Evolutionary conservation across 257 asterid genomes (phyloP), one percentile per base, ranked within the genome.

Genomic region (Jaltomata sinuosa): DNA sequence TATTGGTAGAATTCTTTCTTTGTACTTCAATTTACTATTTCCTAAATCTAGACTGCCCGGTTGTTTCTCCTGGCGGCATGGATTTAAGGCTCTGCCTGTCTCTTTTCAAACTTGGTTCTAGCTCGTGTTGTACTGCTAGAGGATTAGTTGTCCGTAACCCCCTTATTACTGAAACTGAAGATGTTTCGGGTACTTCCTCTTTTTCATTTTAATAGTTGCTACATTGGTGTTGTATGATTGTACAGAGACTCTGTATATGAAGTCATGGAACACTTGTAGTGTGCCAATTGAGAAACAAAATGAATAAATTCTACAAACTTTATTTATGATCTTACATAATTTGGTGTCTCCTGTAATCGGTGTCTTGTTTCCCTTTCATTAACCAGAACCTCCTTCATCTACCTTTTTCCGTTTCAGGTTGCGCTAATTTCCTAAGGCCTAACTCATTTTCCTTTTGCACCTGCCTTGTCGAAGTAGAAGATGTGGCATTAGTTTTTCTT

Each of bases 41-140:
- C 32, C 32, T 72, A 31, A 21, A 40, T 16, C 54, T 21, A 40
- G 55, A 64, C 53, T 61, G 38, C 11, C 27, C 42, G 22, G 50
- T 54, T 62, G 27, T 59, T 84, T 34, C 50, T 84, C 88, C 53
- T 81, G 84, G 88, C 91, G 94, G 97, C 89, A 96, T 96, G 99
- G 93, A 92, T 64, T 79, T 85, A 27, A 89, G 89, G 90, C 88
- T 88, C 88, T 87, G 91, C 88, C 65, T 93, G 54, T 47, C 89
- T 84, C 85, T 96, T 59, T 55, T 88, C 36, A 11, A 88, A 19
- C 85, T 92, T 79, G 82, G 93, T 89, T 84, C 88, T 83, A 86
- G 69, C 87, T 90, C 92, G 92, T 87, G 87, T 90, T 88, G 93
- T 83, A 77, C 87, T 87, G 98, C 98, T 53, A 87, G 98, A 82